Evolutionary conservation across 352 stramenopile genomes (phyloP).

Genomic region (Phytopythium vexans): DNA sequence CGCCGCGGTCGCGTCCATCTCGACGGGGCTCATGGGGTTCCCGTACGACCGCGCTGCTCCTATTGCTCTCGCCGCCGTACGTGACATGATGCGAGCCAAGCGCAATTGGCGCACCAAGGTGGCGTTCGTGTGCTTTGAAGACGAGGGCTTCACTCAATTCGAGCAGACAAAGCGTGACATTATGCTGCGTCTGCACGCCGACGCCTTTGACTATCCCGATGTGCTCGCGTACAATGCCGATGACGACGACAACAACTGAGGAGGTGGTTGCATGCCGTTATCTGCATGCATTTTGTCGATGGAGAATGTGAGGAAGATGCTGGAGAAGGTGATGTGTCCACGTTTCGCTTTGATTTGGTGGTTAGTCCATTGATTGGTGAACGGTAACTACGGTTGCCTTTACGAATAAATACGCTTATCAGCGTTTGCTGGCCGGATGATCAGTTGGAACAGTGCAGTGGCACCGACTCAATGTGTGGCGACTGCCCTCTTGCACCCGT

Average conservation of each 20-base stretch:
- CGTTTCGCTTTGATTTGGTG: no score
- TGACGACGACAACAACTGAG: constrained; percentile 3
- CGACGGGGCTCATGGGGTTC: constrained; percentile 36
- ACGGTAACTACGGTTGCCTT: no score
- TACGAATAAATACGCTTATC: no score
- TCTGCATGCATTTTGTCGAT: no score
- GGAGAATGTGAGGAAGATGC: no score
- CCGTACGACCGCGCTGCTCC: constrained; percentile 28
- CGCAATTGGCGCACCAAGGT: constrained; percentile 35
- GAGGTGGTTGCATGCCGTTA: not conserved
- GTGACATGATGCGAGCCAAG: constrained; percentile 33
- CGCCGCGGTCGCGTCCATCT: constrained; percentile 52
- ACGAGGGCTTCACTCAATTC: constrained; percentile 32
- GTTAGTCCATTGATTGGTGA: no score
- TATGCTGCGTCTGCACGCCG: constrained; percentile 12
- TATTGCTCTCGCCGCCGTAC: constrained; percentile 36
- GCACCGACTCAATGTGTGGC: no score
- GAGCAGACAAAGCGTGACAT: constrained; percentile 11
- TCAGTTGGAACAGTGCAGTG: not conserved
- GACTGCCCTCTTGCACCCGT: no score
- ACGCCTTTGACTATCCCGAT: constrained; percentile 7
- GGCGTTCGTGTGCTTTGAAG: constrained; percentile 53
- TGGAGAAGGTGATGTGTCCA: no score
- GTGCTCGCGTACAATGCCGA: constrained; percentile 7
- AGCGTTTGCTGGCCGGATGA: not conserved